phyloP scores from a whole-genome alignment of 1,284 basidiomycete species.

The Puccinia brachypodii region DNA sequence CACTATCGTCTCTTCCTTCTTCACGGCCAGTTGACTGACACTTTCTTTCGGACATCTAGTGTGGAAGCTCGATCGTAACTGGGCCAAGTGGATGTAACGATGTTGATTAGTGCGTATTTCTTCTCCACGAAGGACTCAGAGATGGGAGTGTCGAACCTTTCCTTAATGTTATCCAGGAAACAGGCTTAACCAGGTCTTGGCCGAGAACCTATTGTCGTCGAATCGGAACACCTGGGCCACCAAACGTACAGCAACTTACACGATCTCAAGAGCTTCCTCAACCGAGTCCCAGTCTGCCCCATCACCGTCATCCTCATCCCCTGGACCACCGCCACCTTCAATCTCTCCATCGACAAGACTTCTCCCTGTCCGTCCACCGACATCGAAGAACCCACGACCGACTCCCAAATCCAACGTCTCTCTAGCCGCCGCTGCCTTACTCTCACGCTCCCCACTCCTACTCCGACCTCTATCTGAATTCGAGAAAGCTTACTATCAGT shows the following conservation, averaged over 20 bases:
- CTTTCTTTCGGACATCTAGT: no score
- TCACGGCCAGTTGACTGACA: no score
- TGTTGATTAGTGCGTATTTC: no score
- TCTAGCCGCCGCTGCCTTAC: not conserved
- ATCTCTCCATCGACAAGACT: not conserved
- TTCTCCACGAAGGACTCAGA: no score
- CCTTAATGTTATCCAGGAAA: no score
- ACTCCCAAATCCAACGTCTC: not conserved
- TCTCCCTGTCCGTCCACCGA: not conserved
- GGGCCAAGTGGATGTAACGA: no score
- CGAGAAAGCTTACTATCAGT: conserved; percentile 17
- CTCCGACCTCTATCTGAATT: conserved; percentile 4
- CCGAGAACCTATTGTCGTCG: not conserved
- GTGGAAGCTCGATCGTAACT: no score
- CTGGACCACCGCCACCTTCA: not conserved
- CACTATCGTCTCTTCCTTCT: no score
- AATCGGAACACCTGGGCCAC: not conserved
- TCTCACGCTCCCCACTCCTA: conserved; percentile 18
- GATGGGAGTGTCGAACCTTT: no score
- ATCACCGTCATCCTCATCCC: not conserved
- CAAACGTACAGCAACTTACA: not conserved
- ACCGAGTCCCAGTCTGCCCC: not conserved
- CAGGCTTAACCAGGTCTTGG: not conserved
- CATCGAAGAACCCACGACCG: not conserved
- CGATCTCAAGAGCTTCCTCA: conserved; percentile 2